Evolutionary conservation across 2,329 filamentous ascomycete species (phyloP).

Genomic region (Sporothrix dimorphospora): DNA sequence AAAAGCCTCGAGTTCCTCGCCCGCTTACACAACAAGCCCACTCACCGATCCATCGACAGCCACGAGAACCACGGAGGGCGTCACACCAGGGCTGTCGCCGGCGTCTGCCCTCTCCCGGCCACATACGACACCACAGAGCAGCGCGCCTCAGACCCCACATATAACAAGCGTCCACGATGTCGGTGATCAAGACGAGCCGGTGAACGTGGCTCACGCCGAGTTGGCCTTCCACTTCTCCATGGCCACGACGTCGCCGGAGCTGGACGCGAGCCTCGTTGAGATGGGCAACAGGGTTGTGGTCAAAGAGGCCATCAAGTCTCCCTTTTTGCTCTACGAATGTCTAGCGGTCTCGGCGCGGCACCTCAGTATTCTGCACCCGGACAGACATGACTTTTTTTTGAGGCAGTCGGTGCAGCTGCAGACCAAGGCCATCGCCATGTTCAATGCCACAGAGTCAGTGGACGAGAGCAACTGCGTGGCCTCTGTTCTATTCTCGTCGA

Average conservation of each 20-base stretch:
- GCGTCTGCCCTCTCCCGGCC: constrained; percentile 13
- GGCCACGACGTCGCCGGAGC: constrained; percentile 30
- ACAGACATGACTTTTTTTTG: constrained; percentile 38
- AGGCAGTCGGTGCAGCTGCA: constrained; percentile 50
- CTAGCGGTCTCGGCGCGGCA: constrained; percentile 47
- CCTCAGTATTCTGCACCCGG: constrained; percentile 38
- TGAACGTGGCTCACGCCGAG: constrained; percentile 39
- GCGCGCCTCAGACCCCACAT: constrained; percentile 24
- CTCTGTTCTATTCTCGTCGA: constrained; percentile 50
- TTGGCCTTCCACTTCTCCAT: constrained; percentile 37
- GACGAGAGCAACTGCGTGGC: constrained; percentile 36
- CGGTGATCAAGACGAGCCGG: constrained; percentile 20
- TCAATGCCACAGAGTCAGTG: constrained; percentile 40
- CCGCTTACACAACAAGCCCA: constrained; percentile 13
- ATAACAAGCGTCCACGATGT: constrained; percentile 13
- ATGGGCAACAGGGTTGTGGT: constrained; percentile 32
- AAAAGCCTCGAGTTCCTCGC: constrained; percentile 25
- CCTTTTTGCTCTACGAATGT: constrained; percentile 45
- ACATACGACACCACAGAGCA: constrained; percentile 23
- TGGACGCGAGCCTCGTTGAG: constrained; percentile 29
- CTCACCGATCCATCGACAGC: constrained; percentile 24
- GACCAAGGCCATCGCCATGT: constrained; percentile 47
- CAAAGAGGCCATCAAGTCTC: constrained; percentile 37
- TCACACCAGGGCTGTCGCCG: constrained; percentile 14
- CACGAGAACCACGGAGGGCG: background rate